Evolutionary conservation across 1,284 basidiomycete genomes (phyloP), one percentile per base, ranked within the genome.

Genomic region (Meira nashicola): DNA sequence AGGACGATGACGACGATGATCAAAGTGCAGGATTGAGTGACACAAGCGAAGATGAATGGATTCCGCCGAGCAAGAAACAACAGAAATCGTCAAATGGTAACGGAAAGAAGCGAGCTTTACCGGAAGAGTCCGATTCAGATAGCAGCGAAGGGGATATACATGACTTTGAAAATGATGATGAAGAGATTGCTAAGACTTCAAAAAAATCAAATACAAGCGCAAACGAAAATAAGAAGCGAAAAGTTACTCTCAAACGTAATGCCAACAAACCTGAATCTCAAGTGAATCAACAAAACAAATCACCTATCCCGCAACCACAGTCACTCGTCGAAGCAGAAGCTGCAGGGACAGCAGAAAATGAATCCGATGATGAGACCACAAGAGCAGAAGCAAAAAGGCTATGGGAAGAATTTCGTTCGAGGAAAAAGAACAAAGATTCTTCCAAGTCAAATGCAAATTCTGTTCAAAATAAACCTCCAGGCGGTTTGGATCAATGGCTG

Each of bases 401-500:
- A 47, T 46, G 57, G 39, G 39, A 49, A 49, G 9, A 57, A 21
- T 41, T 39, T 19, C n/a, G 19, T 25, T 38, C 25, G 43, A 39
- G 12, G 40, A 62, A 33, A 50, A 47, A 15, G 40, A 60, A 14
- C 38, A 57, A 5, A 39, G 57, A 53, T 5, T 2, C 10, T 4
- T 17, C 39, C 15, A 39, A 23, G 11, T 15, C 21, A 6, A 8
- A 6, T 6, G 5, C 23, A 57, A 40, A 8, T 8, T n/a, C 39
- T 3, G 23, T n/a, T n/a, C n/a, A 14, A 4, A 33, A 47, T n/a
- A 55, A 38, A 19, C 5, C 25, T 5, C 14, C 49, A 33, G 14
- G 17, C 3, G 62, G 64, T 2, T 64, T 72, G 44, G 57, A 66
- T 23, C 57, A 60, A 5, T 70, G 68, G 70, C 67, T 71, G 0